phyloP scores from a whole-genome alignment of 441 rosid genomes.

The Erodium moschatum region DNA sequence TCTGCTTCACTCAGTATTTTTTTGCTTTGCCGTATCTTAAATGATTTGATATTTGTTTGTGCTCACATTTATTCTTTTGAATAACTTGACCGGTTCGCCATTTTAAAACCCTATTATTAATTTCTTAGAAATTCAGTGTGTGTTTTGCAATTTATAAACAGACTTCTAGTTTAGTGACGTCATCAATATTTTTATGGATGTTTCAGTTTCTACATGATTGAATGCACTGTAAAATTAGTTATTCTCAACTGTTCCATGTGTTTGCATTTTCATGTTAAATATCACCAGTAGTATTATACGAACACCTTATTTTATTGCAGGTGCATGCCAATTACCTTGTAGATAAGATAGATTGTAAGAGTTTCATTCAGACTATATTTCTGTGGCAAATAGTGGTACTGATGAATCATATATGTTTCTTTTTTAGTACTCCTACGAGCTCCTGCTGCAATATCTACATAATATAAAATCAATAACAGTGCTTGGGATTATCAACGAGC shows the following conservation, averaged over 20 bases:
- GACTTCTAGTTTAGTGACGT: not conserved
- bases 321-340: not conserved
- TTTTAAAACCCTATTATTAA: not conserved
- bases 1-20: constrained; percentile 1
- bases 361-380: not conserved
- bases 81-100: not conserved
- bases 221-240: not conserved
- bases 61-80: not conserved
- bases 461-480: constrained; percentile 64
- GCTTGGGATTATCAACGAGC: constrained; percentile 90
- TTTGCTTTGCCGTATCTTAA: not conserved
- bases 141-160: not conserved
- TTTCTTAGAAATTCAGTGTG: not conserved
- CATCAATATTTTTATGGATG: not conserved
- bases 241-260: too few relatives aligned
- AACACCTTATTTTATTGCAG: too few relatives aligned
- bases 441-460: constrained; percentile 80
- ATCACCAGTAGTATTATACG: too few relatives aligned
- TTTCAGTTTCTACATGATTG: not conserved
- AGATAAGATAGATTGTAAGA: not conserved
- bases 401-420: not conserved
- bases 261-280: too few relatives aligned
- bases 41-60: not conserved
- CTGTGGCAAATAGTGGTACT: not conserved
- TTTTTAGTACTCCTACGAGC: constrained; percentile 83